Evolutionary conservation across 495 filamentous ascomycete species (phyloP).

Genomic region (Penicillium malachiteum): DNA sequence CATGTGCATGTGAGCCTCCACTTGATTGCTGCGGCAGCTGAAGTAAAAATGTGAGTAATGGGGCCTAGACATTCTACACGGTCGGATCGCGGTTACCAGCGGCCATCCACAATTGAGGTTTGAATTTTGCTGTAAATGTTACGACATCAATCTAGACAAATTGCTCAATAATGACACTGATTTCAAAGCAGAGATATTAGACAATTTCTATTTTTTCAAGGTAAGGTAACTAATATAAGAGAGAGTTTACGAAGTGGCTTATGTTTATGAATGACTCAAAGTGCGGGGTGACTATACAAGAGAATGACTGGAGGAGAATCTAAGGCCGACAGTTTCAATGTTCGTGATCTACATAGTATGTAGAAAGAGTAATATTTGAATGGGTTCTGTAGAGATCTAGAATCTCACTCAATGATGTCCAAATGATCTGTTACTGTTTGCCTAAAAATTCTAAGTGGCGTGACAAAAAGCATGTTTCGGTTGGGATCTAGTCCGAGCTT

Average conservation of each 20-base stretch:
- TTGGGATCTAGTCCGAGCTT: constrained; percentile 1
- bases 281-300: not conserved
- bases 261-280: not conserved
- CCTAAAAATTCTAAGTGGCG: constrained; percentile 4
- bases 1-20: not conserved
- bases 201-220: not conserved
- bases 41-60: not conserved
- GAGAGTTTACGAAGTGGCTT: not conserved
- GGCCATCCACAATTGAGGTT: not conserved
- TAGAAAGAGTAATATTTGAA: not conserved
- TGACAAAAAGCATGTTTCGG: constrained; percentile 1
- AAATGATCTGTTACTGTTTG: not conserved
- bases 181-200: not conserved
- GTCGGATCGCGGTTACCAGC: constrained; percentile 4
- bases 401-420: not conserved
- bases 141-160: not conserved
- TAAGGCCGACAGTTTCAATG: too few species aligned
- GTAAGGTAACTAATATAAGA: too few species aligned
- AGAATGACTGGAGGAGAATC: too few species aligned
- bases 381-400: not conserved
- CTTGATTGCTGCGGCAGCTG: not conserved
- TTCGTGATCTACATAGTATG: not conserved
- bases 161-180: not conserved
- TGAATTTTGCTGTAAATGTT: not conserved
- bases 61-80: not conserved